These are phyloP conservation scores for Malus domestica DNA, from an alignment of 306 rosid genomes.

Conservation along the genomic window ASM211411v1 NC_041804.1:8730001-8730500, in stretches of 20 bases:
- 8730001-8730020: background rate
- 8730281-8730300: background rate
- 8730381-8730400: background rate
- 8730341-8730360: background rate
- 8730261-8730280: background rate
- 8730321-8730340: background rate
- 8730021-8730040: background rate
- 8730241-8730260: background rate
- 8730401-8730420: too few species aligned
- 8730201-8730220: background rate
- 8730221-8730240: too few species aligned
- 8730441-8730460: conserved; percentile 18
- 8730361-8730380: background rate
- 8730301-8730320: background rate
- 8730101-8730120: background rate
- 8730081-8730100: background rate
- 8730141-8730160: background rate
- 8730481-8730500: background rate
- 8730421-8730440: background rate
- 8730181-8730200: background rate
- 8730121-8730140: background rate
- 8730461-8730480: conserved; percentile 1
- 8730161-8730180: background rate
- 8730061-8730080: background rate
- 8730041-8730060: background rate